Evolutionary conservation across 1,284 basidiomycete species (phyloP).

Genomic region (Fomitopsis schrenkii): DNA sequence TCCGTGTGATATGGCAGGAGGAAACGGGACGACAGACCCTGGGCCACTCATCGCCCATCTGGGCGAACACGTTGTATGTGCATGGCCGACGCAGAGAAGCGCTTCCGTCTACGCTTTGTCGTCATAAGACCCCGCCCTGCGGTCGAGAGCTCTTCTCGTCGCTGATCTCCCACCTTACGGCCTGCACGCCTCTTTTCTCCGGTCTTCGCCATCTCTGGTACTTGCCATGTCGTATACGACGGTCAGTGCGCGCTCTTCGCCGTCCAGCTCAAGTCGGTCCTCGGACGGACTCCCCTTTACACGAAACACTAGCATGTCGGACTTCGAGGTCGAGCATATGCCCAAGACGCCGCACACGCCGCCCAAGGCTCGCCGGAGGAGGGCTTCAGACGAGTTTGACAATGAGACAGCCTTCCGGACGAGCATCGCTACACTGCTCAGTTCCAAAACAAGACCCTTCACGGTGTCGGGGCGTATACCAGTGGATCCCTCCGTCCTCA

Average conservation of each 20-base stretch:
- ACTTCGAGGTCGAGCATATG: conserved; percentile 57
- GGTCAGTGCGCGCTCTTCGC: conserved; percentile 24
- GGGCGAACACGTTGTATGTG: conserved; percentile 21
- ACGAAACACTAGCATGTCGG: conserved; percentile 26
- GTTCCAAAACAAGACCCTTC: conserved; percentile 58
- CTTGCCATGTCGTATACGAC: conserved; percentile 20
- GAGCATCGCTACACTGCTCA: conserved; percentile 52
- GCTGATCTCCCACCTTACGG: conserved; percentile 8
- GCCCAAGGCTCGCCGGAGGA: conserved; percentile 23
- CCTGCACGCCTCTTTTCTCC: conserved; percentile 8
- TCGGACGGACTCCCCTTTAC: conserved; percentile 29
- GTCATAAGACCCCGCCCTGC: conserved; percentile 25
- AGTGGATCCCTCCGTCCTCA: conserved; percentile 60
- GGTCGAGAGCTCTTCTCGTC: conserved; percentile 8
- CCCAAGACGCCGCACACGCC: conserved; percentile 20
- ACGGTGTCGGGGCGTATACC: conserved; percentile 67
- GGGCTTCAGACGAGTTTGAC: conserved; percentile 36
- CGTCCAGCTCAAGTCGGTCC: conserved; percentile 23
- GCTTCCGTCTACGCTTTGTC: conserved; percentile 18
- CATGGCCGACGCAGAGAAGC: conserved; percentile 12
- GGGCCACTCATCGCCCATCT: conserved; percentile 7
- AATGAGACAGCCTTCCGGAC: conserved; percentile 53
- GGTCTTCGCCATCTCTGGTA: conserved; percentile 7
- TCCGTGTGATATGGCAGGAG: background rate
- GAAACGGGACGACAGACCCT: conserved; percentile 2